phyloP scores from a whole-genome alignment of 2,329 filamentous ascomycete genomes.

The Didymella pomorum region DNA sequence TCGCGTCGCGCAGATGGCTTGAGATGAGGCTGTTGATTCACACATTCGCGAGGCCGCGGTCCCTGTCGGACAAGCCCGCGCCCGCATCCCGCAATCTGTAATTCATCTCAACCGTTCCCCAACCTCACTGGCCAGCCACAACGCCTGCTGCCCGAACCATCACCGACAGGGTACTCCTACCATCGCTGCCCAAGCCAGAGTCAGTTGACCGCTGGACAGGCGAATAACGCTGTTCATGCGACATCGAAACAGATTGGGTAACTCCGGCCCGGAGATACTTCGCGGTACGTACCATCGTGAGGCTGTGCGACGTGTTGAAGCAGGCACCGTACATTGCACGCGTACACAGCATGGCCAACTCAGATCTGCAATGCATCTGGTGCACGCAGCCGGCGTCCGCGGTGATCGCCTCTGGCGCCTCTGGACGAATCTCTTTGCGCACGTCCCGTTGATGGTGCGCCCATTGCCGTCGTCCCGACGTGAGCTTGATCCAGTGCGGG shows the following conservation, averaged over 20 bases:
- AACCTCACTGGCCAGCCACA: slow-evolving; percentile 28
- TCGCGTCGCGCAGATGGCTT: slow-evolving; percentile 32
- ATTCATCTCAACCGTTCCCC: slow-evolving; percentile 17
- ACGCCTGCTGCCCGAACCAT: slow-evolving; percentile 27
- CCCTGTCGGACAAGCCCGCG: slow-evolving; percentile 18
- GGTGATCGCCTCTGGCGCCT: slow-evolving; percentile 36
- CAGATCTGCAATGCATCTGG: slow-evolving; percentile 37
- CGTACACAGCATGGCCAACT: slow-evolving; percentile 34
- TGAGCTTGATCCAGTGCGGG: slow-evolving; percentile 28
- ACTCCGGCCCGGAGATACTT: slow-evolving; percentile 5
- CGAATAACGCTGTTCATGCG: slow-evolving; percentile 22
- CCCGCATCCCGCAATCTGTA: slow-evolving; percentile 20
- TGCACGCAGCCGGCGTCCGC: slow-evolving; percentile 31
- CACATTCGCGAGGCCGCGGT: slow-evolving; percentile 10
- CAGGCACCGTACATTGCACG: slow-evolving; percentile 25
- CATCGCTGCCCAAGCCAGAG: slow-evolving; percentile 29
- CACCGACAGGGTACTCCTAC: slow-evolving; percentile 20
- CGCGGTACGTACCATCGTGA: slow-evolving; percentile 22
- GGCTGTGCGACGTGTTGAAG: slow-evolving; percentile 28
- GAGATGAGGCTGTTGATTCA: slow-evolving; percentile 31
- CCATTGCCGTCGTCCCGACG: slow-evolving; percentile 34
- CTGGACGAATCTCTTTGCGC: slow-evolving; percentile 26
- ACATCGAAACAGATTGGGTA: slow-evolving; percentile 16
- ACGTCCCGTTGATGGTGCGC: slow-evolving; percentile 19
- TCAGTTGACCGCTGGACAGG: slow-evolving; percentile 26